phyloP scores from a whole-genome alignment of 768 basidiomycete species.

The Melanogaster broomeanus region DNA sequence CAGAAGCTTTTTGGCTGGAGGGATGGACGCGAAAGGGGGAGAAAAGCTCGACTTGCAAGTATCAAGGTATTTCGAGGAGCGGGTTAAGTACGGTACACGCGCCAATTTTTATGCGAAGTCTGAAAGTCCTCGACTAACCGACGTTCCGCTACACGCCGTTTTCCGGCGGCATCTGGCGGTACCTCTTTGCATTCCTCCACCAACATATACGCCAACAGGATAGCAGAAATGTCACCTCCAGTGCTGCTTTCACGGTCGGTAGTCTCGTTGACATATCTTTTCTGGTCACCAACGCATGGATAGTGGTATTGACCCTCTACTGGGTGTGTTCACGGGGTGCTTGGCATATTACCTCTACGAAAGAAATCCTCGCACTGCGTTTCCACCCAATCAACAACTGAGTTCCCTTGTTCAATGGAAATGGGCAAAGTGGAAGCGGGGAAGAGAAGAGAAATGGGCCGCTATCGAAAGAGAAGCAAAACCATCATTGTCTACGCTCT shows the following conservation, averaged over 20 bases:
- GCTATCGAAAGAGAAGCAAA: constrained; percentile 4
- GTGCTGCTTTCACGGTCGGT: constrained; percentile 34
- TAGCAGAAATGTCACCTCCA: constrained; percentile 43
- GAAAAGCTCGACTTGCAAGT: background rate
- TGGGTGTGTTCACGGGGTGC: constrained; percentile 78
- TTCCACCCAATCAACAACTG: constrained; percentile 57
- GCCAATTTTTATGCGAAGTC: constrained; percentile 26
- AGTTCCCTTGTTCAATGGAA: constrained; percentile 65
- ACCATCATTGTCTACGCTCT: background rate
- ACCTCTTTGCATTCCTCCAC: background rate
- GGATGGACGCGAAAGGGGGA: constrained; percentile 6
- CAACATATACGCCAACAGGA: background rate
- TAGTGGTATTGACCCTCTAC: constrained; percentile 68
- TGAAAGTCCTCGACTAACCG: constrained; percentile 20
- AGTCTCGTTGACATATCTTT: background rate
- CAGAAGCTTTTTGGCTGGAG: background rate
- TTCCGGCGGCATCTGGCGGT: constrained; percentile 22
- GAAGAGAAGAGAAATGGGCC: constrained; percentile 10
- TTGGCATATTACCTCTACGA: constrained; percentile 83
- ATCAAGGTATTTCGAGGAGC: constrained; percentile 1
- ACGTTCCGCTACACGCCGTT: constrained; percentile 27
- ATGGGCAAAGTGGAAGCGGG: constrained; percentile 44
- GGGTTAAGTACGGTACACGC: constrained; percentile 5
- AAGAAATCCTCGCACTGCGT: constrained; percentile 72
- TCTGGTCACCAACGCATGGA: constrained; percentile 4